Base-by-base conservation (phyloP, 176 grass and related monocot species). In the Oryza brachyantha region DNA sequence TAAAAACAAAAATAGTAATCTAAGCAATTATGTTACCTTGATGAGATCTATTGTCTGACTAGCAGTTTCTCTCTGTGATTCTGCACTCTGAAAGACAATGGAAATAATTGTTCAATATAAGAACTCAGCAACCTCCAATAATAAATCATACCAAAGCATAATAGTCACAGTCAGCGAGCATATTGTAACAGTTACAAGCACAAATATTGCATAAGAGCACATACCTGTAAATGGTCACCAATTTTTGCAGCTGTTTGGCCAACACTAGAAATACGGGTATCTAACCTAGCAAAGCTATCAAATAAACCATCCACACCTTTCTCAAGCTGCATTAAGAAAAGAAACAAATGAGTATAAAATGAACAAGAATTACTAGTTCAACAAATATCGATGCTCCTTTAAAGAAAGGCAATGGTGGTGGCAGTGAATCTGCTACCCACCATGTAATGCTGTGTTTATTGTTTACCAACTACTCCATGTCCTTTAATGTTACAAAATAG, bases 241-340 rank as follows among this genome's bases (percentile, higher is more conserved):
- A 99, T 99, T 93, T 99, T 99, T 17, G 96, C 96, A 85, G 92
- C 92, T 65, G 96, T 99, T 89, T 99, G 96, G 26, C 96, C 96
- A 76, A 99, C 96, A 93, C 96, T 95, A 22, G 96, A 95, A 77
- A 99, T 99, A 54, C 96, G 90, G 13, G 96, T 83, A 86, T 99
- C 96, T 65, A 99, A 77, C 81, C 96, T 93, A 65, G 84, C 86
- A 81, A 99, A 99, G 88, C 96, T 99, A 84, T 95, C 92, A 82
- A 95, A 94, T 79, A 99, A 82, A 61, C 92, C 92, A 84, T 95
- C 96, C 78, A 99, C 96, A 87, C 92, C 92, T 90, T 95, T 95
- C 84, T 99, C 96, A 35, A 99, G 88, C 96, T 99, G 90, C 43
- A 78, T 76, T 29, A 35, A 76, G 83, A 25, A 81, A 79, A 80